Evolutionary conservation across 352 stramenopile genomes (phyloP).

Genomic region (Pythium phragmitis): DNA sequence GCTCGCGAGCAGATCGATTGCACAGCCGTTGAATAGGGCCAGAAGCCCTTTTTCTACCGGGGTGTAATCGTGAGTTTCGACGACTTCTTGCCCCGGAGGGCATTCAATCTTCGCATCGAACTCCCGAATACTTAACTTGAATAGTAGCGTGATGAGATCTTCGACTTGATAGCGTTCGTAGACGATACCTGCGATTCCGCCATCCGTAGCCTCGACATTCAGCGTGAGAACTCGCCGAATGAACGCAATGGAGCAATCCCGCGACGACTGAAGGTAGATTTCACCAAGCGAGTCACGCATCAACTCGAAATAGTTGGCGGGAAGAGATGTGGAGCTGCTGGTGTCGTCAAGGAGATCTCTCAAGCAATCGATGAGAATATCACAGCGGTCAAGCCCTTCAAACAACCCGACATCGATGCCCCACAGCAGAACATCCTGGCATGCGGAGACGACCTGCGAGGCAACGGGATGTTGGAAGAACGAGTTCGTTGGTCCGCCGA

Average conservation of each 20-base stretch:
- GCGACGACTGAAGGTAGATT: not conserved
- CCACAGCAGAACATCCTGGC: conserved; percentile 26
- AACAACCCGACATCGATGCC: conserved; percentile 23
- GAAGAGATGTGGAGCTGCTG: not conserved
- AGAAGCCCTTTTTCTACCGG: conserved; percentile 22
- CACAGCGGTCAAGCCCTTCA: conserved; percentile 7
- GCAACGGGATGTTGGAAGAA: not conserved
- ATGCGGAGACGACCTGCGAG: not conserved
- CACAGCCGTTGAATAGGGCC: conserved; percentile 22
- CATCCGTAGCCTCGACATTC: conserved; percentile 15
- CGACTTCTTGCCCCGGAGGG: not conserved
- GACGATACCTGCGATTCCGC: conserved; percentile 9
- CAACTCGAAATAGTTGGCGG: conserved; percentile 12
- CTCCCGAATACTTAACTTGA: conserved; percentile 17
- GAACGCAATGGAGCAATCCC: conserved; percentile 16
- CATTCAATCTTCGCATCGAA: not conserved
- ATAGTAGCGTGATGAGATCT: conserved; percentile 10
- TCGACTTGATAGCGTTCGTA: conserved; percentile 11
- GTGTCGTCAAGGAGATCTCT: conserved; percentile 1
- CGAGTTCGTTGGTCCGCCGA: not conserved
- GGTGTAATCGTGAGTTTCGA: not conserved
- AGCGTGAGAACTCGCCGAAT: conserved; percentile 9
- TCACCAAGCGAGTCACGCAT: conserved; percentile 11
- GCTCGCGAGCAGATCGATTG: conserved; percentile 19
- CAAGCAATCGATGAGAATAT: conserved; percentile 14